Base-by-base conservation (phyloP, 768 basidiomycete species). In the Trametes maxima region DNA sequence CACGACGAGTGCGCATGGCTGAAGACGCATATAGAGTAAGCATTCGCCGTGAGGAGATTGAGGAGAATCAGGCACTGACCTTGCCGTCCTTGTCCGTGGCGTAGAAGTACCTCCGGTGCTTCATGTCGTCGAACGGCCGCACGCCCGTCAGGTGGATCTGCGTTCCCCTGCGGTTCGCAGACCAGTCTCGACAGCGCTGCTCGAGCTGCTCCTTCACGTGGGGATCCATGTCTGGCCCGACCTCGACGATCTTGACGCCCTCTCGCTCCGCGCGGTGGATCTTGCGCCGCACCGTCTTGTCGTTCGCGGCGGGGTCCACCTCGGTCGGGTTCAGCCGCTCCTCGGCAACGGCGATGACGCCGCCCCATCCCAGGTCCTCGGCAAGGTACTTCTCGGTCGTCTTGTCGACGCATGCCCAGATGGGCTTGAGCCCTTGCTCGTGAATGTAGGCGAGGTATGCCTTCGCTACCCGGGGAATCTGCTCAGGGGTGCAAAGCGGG, bases 231-330 rank as follows among this genome's bases (percentile, higher is more conserved):
- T 77, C 67, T 14, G 70, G 69, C 16, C 71, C 70, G 19, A 85
- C 69, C 61, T 81, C 83, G 33, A 73, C 70, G 19, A 86, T 76
- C 54, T 77, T 72, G 11, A 89, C 82, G 33, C 80, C 75, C 36
- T 79, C 83, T 59, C 78, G 81, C 72, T 86, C 78, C 11, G 86
- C 86, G 16, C 81, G 74, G 49, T 81, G 78, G 22, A 86, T 74
- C 70, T 89, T 88, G 73, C 85, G 82, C 72, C 83, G 82, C 65
- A 87, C 70, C 57, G 84, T 83, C 70, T 85, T 86, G 61, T 84
- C 79, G 59, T 77, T 74, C 60, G 75, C 67, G 22, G 76, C 78
- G 0, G 85, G 80, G 54, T 84, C 78, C 13, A 85, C 73, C 39
- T 82, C 75, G 52, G 74, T 71, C 2, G 79, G 74, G 60, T 79